Percentiles rank a stretch among this genome's conserved stretches.
phyloP scores from a whole-genome alignment of 768 basidiomycete species.

The Phlebiopsis gigantea region DNA sequence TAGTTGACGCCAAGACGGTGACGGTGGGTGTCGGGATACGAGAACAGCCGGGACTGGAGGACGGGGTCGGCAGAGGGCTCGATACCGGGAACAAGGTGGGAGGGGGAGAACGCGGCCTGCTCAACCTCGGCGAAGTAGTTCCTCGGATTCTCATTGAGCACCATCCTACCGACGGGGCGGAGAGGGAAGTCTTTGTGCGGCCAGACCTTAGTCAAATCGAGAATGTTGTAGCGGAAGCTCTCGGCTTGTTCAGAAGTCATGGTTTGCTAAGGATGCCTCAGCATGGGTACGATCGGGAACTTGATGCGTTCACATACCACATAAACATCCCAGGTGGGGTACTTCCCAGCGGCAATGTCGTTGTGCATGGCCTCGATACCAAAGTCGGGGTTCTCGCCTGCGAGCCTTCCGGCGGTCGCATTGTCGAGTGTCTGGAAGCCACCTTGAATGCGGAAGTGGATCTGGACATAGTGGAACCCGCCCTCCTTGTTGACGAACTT shows the following conservation, averaged over 20 bases:
- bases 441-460: constrained; percentile 72
- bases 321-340: constrained; percentile 86
- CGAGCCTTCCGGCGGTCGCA: constrained; percentile 57
- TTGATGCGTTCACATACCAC: constrained; percentile 43
- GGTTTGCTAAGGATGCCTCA: constrained; percentile 56
- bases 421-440: constrained; percentile 83
- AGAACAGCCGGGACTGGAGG: constrained; percentile 91
- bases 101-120: constrained; percentile 87
- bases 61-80: constrained; percentile 92
- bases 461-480: constrained; percentile 80
- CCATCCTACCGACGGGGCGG: constrained; percentile 80
- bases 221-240: constrained; percentile 83
- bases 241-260: constrained; percentile 93
- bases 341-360: constrained; percentile 74
- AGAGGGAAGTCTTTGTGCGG: constrained; percentile 86
- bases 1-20: constrained; percentile 80
- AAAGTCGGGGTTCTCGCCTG: constrained; percentile 80
- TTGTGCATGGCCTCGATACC: constrained; percentile 75
- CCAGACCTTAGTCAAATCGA: constrained; percentile 91
- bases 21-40: constrained; percentile 87
- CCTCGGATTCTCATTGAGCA: constrained; percentile 69
- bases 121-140: constrained; percentile 97
- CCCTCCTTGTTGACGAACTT: constrained; percentile 85
- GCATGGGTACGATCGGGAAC: not conserved
- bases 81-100: constrained; percentile 82